Base-by-base conservation (phyloP, 371 early-diverging fungal genomes). In the Basidiobolus meristosporus region DNA sequence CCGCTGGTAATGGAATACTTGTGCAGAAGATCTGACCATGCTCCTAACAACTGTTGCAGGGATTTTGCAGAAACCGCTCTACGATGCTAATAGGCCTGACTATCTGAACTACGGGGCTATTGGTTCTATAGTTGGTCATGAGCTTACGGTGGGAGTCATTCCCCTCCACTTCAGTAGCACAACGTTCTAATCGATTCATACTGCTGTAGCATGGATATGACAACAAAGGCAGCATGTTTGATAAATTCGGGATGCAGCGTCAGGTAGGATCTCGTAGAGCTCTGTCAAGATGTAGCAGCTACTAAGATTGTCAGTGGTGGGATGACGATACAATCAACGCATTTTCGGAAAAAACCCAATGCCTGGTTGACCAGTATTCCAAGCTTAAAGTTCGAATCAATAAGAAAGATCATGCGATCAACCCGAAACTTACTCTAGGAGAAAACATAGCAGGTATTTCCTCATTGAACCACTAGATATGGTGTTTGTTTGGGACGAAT, bases 321-420 rank as follows among this genome's bases (percentile, higher is more conserved):
- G 47, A 65, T 2, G 51, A 64, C 18, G 36, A 48, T 12, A 60
- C 77, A 0, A 36, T 48, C 6, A 32, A 44, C 14, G 55, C 56
- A 21, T 79, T 77, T 42, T 56, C 70, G 23, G 36, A 57, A 18
- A 50, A 57, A 36, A 52, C 74, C 0, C 38, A 59, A 26, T 80
- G 80, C 46, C 76, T 73, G 40, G 52, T 65, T 10, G 44, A 68
- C 7, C 77, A 75, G 45, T 79, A 73, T 42, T 50, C 59, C 18
- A 55, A 59, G 3, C 74, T 57, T 40, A 56, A 53, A 1, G 46
- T 70, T 10, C 48, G 48, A 36, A 65, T 52, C 18, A 57, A 53
- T 28, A 56, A 63, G 30, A 70, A 58, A 21, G 44, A 55, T 2
- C 41, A 52, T 26, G 54, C 62, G 30, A 51, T 77, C 20, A 62